Conservation (phyloP, 345 rosid species). For the Salix arbutifolia region DNA sequence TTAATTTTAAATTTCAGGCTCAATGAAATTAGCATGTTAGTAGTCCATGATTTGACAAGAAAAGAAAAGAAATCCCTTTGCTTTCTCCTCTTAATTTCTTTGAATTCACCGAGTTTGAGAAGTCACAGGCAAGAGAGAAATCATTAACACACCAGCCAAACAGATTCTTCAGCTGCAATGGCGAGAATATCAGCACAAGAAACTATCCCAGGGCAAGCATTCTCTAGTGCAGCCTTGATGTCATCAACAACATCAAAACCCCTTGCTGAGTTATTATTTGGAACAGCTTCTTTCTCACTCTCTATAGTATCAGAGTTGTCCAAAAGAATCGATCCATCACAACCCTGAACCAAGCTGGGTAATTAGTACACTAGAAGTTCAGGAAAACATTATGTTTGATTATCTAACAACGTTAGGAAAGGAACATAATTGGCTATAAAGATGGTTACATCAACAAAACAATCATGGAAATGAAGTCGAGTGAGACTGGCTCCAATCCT, state of each 20-base stretch:
- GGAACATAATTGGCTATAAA: no score
- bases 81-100: neutral
- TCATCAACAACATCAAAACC: slow-evolving; percentile 50
- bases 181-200: slow-evolving; percentile 25
- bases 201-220: slow-evolving; percentile 7
- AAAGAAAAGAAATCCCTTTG: no score
- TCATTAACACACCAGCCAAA: slow-evolving; percentile 7
- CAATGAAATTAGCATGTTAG: no score
- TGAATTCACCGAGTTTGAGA: no score
- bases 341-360: slow-evolving; percentile 15
- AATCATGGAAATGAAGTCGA: slow-evolving; percentile 50
- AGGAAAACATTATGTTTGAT: no score
- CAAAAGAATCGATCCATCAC: slow-evolving; percentile 54
- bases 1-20: no score
- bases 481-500: slow-evolving; percentile 41
- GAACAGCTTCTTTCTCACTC: slow-evolving; percentile 47
- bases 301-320: slow-evolving; percentile 35
- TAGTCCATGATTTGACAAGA: no score
- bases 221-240: slow-evolving; percentile 44
- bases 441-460: slow-evolving; percentile 36
- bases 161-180: slow-evolving; percentile 30
- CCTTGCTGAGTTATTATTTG: slow-evolving; percentile 51
- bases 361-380: neutral
- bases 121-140: no score
- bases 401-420: no score